Base-by-base conservation (phyloP, 176 grass and related monocot species). In the Zizania latifolia region DNA sequence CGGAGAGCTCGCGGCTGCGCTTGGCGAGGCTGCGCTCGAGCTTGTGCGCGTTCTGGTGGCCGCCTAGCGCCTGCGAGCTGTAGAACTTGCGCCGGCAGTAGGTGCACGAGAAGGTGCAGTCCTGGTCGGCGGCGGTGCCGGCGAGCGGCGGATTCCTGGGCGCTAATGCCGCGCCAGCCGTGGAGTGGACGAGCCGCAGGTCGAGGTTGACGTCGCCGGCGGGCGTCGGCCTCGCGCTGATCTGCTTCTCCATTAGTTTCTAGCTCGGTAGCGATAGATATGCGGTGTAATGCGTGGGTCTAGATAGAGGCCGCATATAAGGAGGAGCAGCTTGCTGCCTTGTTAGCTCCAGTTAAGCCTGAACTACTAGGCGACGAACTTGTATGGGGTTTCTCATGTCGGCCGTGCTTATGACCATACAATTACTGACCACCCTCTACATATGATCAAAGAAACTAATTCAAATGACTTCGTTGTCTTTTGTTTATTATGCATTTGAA, bases 21-120 rank as follows among this genome's bases (percentile, higher is more conserved):
- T 82, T 87, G 73, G 85, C 79, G 73, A 87, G 85, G 85, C 85
- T 87, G 58, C 85, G 85, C 85, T 87, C 58, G 81, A 97, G 93
- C 84, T 91, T 97, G 85, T 97, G 94, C 27, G 94, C 94, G 84
- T 97, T 97, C 83, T 97, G 94, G 88, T 97, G 94, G 32, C 94
- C 94, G 14, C 94, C 90, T 57, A 97, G 94, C 65, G 94, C 94
- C 69, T 97, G 94, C 26, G 94, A 97, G 70, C 90, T 97, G 90
- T 81, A 92, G 88, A 97, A 97, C 78, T 76, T 89, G 39, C 90
- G 83, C 0, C 86, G 82, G 70, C 94, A 97, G 77, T 93, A 97
- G 81, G 85, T 92, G 90, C 94, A 97, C n/a, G 90, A 93, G 83
- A 97, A 97, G 78, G 84, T 73, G 33, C 76, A 37, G 53, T 84